Evolutionary conservation across 768 basidiomycete genomes (phyloP).

Genomic region (Leccinum pellstonianum): DNA sequence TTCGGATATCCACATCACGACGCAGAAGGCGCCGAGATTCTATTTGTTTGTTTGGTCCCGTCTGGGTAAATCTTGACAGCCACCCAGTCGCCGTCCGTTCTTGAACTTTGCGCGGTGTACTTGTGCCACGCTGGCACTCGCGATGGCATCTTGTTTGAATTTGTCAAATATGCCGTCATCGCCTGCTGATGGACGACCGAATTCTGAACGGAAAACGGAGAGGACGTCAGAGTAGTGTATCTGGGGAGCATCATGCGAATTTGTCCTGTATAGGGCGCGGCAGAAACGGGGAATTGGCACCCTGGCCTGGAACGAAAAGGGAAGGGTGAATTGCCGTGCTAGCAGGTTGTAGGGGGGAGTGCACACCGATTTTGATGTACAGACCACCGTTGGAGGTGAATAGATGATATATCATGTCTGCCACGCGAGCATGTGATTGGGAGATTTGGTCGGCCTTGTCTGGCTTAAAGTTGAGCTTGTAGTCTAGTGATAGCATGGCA

Average conservation of each 20-base stretch:
- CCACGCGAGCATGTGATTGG: constrained; percentile 81
- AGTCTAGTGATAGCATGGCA: constrained; percentile 69
- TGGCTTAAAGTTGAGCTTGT: constrained; percentile 85
- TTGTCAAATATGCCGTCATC: constrained; percentile 69
- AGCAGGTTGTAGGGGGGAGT: not conserved
- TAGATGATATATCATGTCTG: constrained; percentile 70
- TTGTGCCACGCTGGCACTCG: constrained; percentile 91
- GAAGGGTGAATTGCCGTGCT: too few relatives aligned
- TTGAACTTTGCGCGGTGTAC: constrained; percentile 77
- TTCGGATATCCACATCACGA: constrained; percentile 78
- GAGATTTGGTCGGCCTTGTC: constrained; percentile 72
- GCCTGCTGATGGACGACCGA: constrained; percentile 32
- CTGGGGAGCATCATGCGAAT: constrained; percentile 82
- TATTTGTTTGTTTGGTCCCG: constrained; percentile 81
- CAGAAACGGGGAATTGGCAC: constrained; percentile 81
- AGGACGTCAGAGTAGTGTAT: constrained; percentile 70
- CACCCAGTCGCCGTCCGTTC: constrained; percentile 55
- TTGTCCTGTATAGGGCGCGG: constrained; percentile 82
- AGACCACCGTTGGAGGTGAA: constrained; percentile 81
- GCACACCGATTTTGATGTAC: constrained; percentile 78
- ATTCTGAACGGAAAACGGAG: not conserved
- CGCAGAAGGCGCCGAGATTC: constrained; percentile 67
- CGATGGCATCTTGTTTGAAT: constrained; percentile 75
- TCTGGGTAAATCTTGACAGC: constrained; percentile 93
- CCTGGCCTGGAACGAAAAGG: constrained; percentile 50